Conservation (phyloP, 768 basidiomycete genomes). For the Leucocoprinus birnbaumii region DNA sequence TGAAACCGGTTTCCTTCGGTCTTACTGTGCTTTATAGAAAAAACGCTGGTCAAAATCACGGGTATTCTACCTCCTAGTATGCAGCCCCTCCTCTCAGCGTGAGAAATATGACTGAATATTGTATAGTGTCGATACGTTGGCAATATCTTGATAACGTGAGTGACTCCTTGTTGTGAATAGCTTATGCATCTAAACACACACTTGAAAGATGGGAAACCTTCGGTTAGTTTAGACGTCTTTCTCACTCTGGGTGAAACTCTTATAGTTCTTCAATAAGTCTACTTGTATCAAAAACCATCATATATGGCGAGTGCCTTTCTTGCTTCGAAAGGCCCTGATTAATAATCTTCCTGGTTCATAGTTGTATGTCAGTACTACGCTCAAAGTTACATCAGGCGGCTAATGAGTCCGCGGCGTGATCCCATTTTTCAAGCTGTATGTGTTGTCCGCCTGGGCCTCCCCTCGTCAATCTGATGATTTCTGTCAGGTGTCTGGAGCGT, state of each 20-base stretch:
- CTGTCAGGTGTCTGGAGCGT: slow-evolving; percentile 20
- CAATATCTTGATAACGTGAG: slow-evolving; percentile 18
- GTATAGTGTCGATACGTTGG: slow-evolving; percentile 22
- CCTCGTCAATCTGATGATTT: not conserved
- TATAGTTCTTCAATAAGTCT: not conserved
- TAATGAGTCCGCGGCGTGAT: not conserved
- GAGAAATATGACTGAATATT: not conserved
- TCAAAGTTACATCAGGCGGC: not conserved
- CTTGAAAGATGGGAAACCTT: not conserved
- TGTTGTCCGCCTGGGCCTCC: not conserved
- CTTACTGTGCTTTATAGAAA: slow-evolving; percentile 10
- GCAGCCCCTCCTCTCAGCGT: not conserved
- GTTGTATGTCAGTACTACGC: slow-evolving; percentile 2
- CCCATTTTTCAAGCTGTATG: slow-evolving; percentile 10
- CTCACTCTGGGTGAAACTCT: too few species aligned
- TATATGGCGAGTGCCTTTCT: not conserved
- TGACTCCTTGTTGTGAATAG: not conserved
- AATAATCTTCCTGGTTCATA: not conserved
- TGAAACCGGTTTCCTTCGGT: not conserved
- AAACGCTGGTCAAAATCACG: slow-evolving; percentile 21
- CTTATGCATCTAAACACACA: not conserved
- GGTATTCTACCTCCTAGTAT: slow-evolving; percentile 20
- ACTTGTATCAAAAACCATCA: not conserved
- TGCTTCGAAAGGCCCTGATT: not conserved
- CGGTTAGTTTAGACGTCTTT: not conserved